phyloP scores from a whole-genome alignment of 257 asterid genomes.

The Nicotiana knightiana region DNA sequence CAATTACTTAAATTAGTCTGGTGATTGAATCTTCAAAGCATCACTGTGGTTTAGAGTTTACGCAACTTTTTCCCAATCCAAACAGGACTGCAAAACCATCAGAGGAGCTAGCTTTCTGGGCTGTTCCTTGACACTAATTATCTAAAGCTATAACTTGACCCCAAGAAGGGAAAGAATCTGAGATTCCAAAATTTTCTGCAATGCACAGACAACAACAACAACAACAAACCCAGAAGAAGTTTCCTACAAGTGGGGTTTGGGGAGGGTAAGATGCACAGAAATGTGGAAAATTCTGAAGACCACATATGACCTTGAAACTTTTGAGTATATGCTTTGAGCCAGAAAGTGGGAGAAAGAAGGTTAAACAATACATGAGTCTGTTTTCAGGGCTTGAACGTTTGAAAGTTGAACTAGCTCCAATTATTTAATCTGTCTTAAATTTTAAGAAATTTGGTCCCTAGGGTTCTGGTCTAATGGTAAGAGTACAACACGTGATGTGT shows the following conservation, averaged over 20 bases:
- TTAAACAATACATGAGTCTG: not conserved
- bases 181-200: not conserved
- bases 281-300: not conserved
- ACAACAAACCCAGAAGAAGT: too few relatives aligned
- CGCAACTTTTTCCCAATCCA: not conserved
- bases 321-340: not conserved
- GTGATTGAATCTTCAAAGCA: not conserved
- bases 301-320: not conserved
- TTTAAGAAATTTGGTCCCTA: not conserved
- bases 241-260: too few relatives aligned
- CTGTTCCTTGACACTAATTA: not conserved
- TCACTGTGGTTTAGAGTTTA: not conserved
- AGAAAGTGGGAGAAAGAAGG: not conserved
- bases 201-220: not conserved
- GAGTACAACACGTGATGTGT: not conserved
- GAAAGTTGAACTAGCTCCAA: not conserved
- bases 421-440: not conserved
- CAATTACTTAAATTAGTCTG: not conserved
- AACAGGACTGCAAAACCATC: not conserved
- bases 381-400: not conserved
- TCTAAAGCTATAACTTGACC: not conserved
- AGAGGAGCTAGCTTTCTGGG: conserved; percentile 1
- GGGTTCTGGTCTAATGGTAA: not conserved
- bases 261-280: not conserved
- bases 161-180: not conserved